Percentiles rank a stretch among this genome's conserved stretches.
Evolutionary conservation across 208 protist genomes (phyloP).

Genomic region (Leishmania aethiopica): DNA sequence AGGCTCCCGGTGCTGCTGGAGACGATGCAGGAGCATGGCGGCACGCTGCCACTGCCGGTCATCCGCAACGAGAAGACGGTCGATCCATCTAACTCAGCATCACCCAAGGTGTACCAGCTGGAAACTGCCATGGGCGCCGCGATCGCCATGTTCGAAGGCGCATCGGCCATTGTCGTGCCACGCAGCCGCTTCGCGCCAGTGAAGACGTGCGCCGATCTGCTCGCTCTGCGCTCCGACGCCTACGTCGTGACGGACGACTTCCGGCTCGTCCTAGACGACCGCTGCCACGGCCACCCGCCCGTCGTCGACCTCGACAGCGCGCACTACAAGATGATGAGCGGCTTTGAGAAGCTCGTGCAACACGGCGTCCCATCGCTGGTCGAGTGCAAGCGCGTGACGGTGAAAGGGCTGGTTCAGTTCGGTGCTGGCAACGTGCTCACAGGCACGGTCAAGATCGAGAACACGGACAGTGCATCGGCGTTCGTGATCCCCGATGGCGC

Average conservation of each 20-base stretch:
- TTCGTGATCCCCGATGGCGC: conserved; percentile 46
- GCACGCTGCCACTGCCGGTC: conserved; percentile 75
- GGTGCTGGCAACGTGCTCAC: conserved; percentile 52
- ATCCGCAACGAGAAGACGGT: conserved; percentile 90
- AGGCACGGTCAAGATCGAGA: conserved; percentile 71
- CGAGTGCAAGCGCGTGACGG: conserved; percentile 53
- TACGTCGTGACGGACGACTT: conserved; percentile 85
- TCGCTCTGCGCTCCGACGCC: conserved; percentile 96
- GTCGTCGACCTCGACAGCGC: conserved; percentile 67
- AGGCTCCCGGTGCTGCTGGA: conserved; percentile 87
- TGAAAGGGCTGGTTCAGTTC: conserved; percentile 74
- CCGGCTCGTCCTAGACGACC: conserved; percentile 57
- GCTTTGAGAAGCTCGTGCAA: conserved; percentile 60
- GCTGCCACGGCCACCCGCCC: conserved; percentile 57
- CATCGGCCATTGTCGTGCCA: conserved; percentile 93
- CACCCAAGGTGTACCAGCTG: conserved; percentile 82
- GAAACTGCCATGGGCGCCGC: conserved; percentile 95
- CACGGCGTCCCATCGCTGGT: conserved; percentile 72
- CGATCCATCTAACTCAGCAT: conserved; percentile 65
- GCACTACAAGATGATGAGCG: conserved; percentile 79
- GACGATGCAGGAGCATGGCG: conserved; percentile 60
- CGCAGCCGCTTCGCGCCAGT: conserved; percentile 98
- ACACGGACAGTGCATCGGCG: conserved; percentile 30
- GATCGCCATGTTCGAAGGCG: conserved; percentile 92
- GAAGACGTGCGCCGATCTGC: conserved; percentile 97